These are phyloP conservation scores for Theobroma cacao DNA, from an alignment of 345 rosid species.

Conservation along the genomic window DNA sequence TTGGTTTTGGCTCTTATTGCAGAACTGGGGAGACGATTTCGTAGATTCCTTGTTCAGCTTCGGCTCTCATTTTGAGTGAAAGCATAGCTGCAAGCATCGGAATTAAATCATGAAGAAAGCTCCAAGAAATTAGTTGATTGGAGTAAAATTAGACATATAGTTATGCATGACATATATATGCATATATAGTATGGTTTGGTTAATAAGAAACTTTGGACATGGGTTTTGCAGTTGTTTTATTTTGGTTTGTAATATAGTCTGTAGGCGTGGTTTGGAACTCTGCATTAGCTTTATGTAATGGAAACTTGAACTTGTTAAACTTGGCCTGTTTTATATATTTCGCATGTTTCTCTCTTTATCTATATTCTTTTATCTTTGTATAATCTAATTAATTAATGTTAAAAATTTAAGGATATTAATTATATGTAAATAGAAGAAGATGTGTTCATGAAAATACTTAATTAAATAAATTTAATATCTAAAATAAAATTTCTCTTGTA, in stretches of 20 bases:
- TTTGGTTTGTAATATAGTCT: neutral
- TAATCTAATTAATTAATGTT: no score
- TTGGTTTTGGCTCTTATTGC: neutral
- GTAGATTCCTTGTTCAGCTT: neutral
- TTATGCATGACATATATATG: neutral
- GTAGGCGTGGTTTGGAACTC: neutral
- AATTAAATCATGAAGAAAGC: neutral
- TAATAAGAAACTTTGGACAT: neutral
- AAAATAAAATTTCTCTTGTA: no score
- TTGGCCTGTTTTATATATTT: neutral
- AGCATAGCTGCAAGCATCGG: neutral
- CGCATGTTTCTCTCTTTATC: neutral
- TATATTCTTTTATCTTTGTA: no score
- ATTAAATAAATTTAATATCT: no score
- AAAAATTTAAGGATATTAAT: no score
- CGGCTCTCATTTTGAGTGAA: neutral
- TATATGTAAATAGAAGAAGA: no score
- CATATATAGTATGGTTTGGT: neutral
- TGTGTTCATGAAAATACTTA: no score
- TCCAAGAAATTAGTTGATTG: neutral
- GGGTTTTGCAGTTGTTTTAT: neutral
- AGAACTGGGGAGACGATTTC: neutral
- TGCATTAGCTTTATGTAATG: neutral
- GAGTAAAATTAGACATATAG: neutral
- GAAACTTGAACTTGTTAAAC: neutral